Percentiles rank a stretch among this genome's conserved stretches.
Conservation (phyloP, 805 yeast genomes). For the Scheffersomyces stipitis region DNA sequence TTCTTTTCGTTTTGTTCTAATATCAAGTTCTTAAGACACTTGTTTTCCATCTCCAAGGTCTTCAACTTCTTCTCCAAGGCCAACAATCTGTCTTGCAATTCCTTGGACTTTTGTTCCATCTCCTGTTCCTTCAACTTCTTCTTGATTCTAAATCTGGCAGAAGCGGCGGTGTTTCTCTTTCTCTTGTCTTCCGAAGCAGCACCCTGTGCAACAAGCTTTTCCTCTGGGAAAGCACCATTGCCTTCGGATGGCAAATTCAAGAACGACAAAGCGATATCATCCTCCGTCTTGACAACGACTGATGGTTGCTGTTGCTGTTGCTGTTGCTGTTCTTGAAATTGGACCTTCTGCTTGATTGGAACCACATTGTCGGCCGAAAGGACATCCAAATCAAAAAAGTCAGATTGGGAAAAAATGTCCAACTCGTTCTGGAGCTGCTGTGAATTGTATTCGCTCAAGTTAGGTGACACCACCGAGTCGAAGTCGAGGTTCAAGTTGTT, state of each 20-base stretch:
- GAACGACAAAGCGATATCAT: constrained; percentile 7
- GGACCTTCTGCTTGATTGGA: constrained; percentile 8
- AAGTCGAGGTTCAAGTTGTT: constrained; percentile 40
- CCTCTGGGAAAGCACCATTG: constrained; percentile 1
- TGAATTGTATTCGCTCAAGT: constrained; percentile 9
- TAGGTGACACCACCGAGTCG: constrained; percentile 23
- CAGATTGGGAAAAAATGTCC: constrained; percentile 40
- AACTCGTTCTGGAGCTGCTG: constrained; percentile 24
- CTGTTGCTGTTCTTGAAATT: constrained; percentile 2
- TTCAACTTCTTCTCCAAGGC: constrained; percentile 71
- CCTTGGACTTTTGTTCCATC: constrained; percentile 74
- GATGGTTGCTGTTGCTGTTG: not conserved
- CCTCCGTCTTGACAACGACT: constrained; percentile 4
- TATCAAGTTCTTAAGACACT: constrained; percentile 76
- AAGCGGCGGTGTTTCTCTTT: constrained; percentile 88
- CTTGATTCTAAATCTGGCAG: constrained; percentile 89
- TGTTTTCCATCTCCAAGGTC: constrained; percentile 91
- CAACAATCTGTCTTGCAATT: constrained; percentile 65
- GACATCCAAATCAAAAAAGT: constrained; percentile 40
- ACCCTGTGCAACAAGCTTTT: not conserved
- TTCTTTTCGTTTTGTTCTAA: constrained; percentile 63
- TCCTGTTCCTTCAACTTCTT: constrained; percentile 91
- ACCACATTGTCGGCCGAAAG: constrained; percentile 17
- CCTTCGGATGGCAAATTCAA: constrained; percentile 3
- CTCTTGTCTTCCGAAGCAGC: constrained; percentile 67